Evolutionary conservation across 805 yeast genomes (phyloP).

Genomic region (Spathaspora boniae): DNA sequence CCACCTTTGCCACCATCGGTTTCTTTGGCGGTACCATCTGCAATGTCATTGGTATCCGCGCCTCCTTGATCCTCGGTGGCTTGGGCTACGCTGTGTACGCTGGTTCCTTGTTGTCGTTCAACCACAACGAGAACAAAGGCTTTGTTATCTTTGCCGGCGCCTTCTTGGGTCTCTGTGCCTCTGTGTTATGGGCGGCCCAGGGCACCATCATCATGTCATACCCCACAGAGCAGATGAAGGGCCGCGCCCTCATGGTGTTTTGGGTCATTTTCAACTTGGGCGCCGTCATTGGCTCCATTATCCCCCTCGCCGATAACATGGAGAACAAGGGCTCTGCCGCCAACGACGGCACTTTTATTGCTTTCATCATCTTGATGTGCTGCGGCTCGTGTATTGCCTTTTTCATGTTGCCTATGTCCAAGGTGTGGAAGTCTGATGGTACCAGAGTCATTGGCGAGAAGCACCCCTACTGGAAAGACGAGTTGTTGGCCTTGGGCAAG

Average conservation of each 20-base stretch:
- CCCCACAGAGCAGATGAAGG: conserved; percentile 52
- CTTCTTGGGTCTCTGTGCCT: conserved; percentile 53
- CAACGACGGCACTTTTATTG: conserved; percentile 51
- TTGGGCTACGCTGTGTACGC: conserved; percentile 53
- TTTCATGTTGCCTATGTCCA: conserved; percentile 45
- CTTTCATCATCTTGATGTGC: conserved; percentile 50
- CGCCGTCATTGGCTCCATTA: conserved; percentile 55
- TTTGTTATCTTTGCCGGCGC: conserved; percentile 57
- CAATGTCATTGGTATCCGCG: conserved; percentile 46
- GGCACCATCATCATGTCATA: conserved; percentile 57
- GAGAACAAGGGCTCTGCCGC: conserved; percentile 32
- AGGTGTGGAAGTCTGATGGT: conserved; percentile 50
- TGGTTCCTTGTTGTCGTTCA: conserved; percentile 48
- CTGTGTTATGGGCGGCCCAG: conserved; percentile 57
- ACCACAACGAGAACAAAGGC: conserved; percentile 45
- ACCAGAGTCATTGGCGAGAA: conserved; percentile 43
- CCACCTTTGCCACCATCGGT: conserved; percentile 55
- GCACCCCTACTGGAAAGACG: conserved; percentile 45
- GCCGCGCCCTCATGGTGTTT: conserved; percentile 49
- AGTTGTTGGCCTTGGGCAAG: conserved; percentile 37
- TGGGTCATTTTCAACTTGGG: conserved; percentile 64
- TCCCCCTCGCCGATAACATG: conserved; percentile 55
- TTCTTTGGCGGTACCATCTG: conserved; percentile 55
- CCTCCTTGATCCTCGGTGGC: conserved; percentile 49
- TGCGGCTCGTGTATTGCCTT: conserved; percentile 44